Conservation (phyloP, 257 asterid genomes). For the Fraxinus excelsior region DNA sequence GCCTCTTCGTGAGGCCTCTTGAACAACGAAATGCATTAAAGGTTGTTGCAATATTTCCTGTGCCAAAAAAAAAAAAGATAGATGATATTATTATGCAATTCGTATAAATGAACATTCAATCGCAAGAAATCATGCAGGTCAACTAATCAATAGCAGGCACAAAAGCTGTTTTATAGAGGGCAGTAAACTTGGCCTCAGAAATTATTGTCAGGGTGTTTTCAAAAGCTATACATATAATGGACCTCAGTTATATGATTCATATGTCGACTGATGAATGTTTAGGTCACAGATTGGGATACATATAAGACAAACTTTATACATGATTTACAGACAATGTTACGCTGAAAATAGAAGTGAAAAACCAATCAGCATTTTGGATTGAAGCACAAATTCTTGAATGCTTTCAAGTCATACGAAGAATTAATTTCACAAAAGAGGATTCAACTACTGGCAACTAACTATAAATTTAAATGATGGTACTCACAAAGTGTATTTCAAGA, state of each 20-base stretch:
- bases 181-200: neutral
- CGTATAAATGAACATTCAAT: conserved; percentile 4
- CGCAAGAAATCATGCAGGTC: neutral
- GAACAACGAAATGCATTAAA: conserved; percentile 57
- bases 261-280: neutral
- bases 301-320: neutral
- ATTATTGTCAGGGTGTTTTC: neutral
- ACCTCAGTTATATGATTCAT: neutral
- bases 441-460: neutral
- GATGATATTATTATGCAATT: conserved; percentile 10
- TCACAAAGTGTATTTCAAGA: neutral
- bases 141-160: conserved; percentile 1
- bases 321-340: neutral
- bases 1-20: conserved; percentile 49
- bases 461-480: neutral
- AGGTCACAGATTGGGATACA: neutral
- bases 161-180: neutral
- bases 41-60: conserved; percentile 88
- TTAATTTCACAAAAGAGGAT: neutral
- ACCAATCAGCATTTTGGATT: neutral
- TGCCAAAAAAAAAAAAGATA: conserved; percentile 14
- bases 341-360: neutral
- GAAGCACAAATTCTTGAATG: neutral
- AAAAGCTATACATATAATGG: neutral
- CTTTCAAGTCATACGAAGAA: neutral